Evolutionary conservation across 805 yeast genomes (phyloP), one percentile per base, ranked within the genome.

Genomic region (Candida xyloterini): DNA sequence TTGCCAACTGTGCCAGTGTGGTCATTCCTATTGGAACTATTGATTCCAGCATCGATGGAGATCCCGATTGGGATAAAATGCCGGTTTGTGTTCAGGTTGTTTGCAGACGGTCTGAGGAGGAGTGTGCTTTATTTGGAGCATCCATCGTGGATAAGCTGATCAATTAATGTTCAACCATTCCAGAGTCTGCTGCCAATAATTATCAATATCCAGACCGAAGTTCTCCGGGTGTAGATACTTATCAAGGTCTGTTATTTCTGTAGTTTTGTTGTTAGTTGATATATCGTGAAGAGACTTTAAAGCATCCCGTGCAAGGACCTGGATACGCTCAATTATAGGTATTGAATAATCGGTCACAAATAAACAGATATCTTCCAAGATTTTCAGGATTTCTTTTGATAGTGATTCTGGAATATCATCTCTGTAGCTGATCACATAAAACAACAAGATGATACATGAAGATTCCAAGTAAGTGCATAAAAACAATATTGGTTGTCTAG

Each of bases 61-160:
- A 43, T 20, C 67, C 65, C 28, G 48, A 43, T 5, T 45, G 71
- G 56, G 69, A 76, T 47, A 82, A 80, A 4, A 76, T 80, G 40
- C 81, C 87, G 0, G 79, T 78, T 10, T 76, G 79, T 14, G 61
- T 83, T n/a, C 88, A 82, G 57, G 62, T 83, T 22, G 76, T 81
- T 3, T 78, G 83, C n/a, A 67, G 68, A 42, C 68, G 76, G 38
- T 65, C 70, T 14, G 73, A 78, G 50, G 90, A 82, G 49, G 89
- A 82, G 52, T 79, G 78, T 53, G 75, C 50, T 10, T 21, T 53
- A 8, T 23, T 26, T 4, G 43, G 48, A n/a, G 50, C 58, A 10
- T 21, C 38, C 14, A 27, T 44, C 7, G 15, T 46, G 15, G 46
- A 46, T 15, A 26, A 23, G 13, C 11, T 30, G 34, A 14, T 36